Conservation (phyloP, 768 basidiomycete species). For the Tricholoma flavovirens region DNA sequence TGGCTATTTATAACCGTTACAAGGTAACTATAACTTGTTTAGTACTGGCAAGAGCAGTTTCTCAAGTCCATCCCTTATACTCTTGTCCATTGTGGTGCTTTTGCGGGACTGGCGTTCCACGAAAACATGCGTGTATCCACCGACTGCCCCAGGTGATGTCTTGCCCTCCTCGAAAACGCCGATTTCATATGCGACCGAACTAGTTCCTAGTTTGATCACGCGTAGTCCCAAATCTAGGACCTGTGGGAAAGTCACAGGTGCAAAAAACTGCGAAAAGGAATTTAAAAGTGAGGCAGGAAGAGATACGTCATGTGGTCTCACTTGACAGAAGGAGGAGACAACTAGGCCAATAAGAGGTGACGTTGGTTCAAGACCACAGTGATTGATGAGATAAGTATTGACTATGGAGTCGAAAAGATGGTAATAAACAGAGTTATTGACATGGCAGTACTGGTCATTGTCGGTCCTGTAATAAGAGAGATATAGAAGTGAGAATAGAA, state of each 20-base stretch:
- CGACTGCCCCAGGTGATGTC: constrained; percentile 38
- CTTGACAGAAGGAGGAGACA: constrained; percentile 70
- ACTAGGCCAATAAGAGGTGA: constrained; percentile 68
- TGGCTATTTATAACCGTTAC: neutral
- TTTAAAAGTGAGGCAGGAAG: neutral
- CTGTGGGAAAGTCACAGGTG: constrained; percentile 69
- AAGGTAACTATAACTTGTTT: too few species aligned
- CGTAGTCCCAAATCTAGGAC: constrained; percentile 65
- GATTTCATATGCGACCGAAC: constrained; percentile 76
- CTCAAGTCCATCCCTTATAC: constrained; percentile 40
- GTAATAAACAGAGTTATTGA: constrained; percentile 80
- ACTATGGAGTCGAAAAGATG: constrained; percentile 79
- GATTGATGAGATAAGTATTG: constrained; percentile 70
- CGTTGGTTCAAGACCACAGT: constrained; percentile 47
- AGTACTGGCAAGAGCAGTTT: constrained; percentile 34
- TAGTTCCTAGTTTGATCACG: constrained; percentile 61
- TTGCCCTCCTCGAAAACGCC: constrained; percentile 59
- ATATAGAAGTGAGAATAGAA: neutral
- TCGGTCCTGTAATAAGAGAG: constrained; percentile 52
- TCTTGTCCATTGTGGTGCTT: constrained; percentile 41
- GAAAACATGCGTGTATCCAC: constrained; percentile 80
- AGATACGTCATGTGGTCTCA: constrained; percentile 12
- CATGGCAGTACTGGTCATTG: constrained; percentile 80
- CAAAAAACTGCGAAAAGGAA: constrained; percentile 58
- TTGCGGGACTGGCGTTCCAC: constrained; percentile 57